A percentile compares a stretch with the other conserved stretches of the same genome.
Evolutionary conservation across 2,329 filamentous ascomycete species (phyloP).

Genomic region (Paraphaeosphaeria minitans): DNA sequence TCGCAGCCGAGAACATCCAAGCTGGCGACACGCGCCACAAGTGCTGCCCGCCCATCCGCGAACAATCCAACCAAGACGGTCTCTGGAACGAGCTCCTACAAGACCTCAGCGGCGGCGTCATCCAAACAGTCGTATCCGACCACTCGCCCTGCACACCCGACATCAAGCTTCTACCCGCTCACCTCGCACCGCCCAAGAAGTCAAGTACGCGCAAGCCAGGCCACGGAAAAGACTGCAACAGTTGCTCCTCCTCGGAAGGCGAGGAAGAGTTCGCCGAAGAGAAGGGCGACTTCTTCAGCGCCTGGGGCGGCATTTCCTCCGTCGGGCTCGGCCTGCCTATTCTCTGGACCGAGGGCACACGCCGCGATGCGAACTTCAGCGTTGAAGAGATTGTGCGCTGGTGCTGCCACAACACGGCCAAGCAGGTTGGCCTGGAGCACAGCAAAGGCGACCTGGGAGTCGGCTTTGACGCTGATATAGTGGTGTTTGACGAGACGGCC

Average conservation of each 20-base stretch:
- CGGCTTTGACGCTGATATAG: conserved; percentile 88
- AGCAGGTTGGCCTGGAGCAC: conserved; percentile 82
- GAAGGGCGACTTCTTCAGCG: conserved; percentile 87
- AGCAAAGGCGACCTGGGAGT: conserved; percentile 80
- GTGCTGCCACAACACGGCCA: conserved; percentile 84
- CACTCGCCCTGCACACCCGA: conserved; percentile 96
- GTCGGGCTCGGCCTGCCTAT: conserved; percentile 93
- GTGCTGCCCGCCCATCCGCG: conserved; percentile 91
- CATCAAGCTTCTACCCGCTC: conserved; percentile 81
- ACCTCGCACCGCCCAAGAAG: conserved; percentile 62
- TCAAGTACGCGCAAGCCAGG: conserved; percentile 34
- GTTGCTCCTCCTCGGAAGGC: conserved; percentile 32
- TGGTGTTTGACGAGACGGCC: conserved; percentile 85
- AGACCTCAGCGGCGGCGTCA: conserved; percentile 69
- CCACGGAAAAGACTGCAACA: conserved; percentile 46
- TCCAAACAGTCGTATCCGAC: conserved; percentile 90
- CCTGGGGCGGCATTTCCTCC: conserved; percentile 95
- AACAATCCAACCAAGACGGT: conserved; percentile 77
- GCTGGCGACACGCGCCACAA: conserved; percentile 92
- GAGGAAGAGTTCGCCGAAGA: conserved; percentile 49
- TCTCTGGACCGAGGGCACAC: conserved; percentile 76
- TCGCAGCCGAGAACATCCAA: conserved; percentile 80
- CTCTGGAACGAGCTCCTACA: conserved; percentile 79
- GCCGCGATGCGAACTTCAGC: conserved; percentile 60
- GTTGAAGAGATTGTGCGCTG: conserved; percentile 82